These are phyloP conservation scores for Melampsora larici-populina DNA, from an alignment of 1,284 basidiomycete species.

Conservation along the genomic window DNA sequence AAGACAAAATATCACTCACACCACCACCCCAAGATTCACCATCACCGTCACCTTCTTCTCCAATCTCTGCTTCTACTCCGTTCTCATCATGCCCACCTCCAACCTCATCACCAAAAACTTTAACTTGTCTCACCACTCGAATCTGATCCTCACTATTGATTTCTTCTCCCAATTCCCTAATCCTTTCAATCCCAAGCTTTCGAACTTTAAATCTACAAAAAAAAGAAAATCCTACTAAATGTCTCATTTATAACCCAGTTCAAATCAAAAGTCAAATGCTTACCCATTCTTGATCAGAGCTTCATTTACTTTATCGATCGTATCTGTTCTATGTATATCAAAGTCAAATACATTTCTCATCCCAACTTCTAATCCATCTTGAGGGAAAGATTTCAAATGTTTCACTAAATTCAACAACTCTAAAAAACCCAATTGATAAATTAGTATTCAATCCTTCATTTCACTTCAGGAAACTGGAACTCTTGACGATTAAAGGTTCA, in stretches of 20 bases:
- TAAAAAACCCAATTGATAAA: constrained; percentile 53
- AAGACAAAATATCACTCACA: constrained; percentile 51
- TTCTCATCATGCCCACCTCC: not conserved
- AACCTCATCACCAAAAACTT: not conserved
- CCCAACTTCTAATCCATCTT: constrained; percentile 52
- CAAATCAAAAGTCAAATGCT: constrained; percentile 32
- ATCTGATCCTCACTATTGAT: not conserved
- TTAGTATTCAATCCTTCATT: too few relatives aligned
- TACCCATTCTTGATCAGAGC: constrained; percentile 49
- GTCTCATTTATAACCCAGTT: not conserved
- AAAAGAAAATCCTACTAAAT: not conserved
- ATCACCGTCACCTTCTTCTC: constrained; percentile 53
- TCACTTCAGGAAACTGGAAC: too few relatives aligned
- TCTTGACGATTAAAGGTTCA: constrained; percentile 2
- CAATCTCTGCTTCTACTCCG: constrained; percentile 49
- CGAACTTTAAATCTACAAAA: not conserved
- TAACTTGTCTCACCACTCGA: not conserved
- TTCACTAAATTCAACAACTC: constrained; percentile 54
- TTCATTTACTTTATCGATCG: constrained; percentile 51
- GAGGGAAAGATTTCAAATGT: constrained; percentile 53
- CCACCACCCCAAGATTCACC: constrained; percentile 55
- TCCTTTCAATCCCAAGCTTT: not conserved
- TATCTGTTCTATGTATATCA: constrained; percentile 53
- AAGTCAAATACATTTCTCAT: constrained; percentile 55
- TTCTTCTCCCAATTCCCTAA: not conserved